phyloP scores from a whole-genome alignment of 176 grass and related monocot genomes.

The Aegilops tauschii region DNA sequence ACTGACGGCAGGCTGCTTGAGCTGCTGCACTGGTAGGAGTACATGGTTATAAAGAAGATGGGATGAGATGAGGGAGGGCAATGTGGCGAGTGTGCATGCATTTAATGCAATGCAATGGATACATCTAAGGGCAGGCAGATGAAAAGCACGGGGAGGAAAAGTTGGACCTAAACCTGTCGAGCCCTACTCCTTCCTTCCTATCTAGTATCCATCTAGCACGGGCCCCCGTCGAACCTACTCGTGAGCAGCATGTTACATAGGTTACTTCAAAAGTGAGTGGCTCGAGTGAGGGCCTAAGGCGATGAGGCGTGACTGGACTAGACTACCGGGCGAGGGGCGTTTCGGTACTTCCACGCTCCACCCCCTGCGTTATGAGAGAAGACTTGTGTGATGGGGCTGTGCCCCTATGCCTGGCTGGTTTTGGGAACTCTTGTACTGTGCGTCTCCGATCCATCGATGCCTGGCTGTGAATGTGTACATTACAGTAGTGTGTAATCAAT shows the following conservation, averaged over 20 bases:
- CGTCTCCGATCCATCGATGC: conserved; percentile 6
- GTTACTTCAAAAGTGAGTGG: conserved; percentile 64
- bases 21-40: no score
- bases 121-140: conserved; percentile 43
- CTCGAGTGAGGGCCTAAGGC: background rate
- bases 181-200: background rate
- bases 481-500: background rate
- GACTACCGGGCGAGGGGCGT: background rate
- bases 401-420: conserved; percentile 41
- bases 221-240: conserved; percentile 17
- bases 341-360: conserved; percentile 13
- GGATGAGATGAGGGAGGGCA: background rate
- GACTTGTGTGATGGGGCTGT: conserved; percentile 24
- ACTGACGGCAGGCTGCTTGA: background rate
- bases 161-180: conserved; percentile 30
- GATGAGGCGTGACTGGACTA: background rate
- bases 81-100: conserved; percentile 22
- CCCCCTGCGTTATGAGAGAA: conserved; percentile 6
- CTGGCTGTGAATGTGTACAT: background rate
- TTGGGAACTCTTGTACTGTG: conserved; percentile 26
- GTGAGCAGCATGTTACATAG: conserved; percentile 42
- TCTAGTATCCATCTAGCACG: background rate
- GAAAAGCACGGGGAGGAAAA: conserved; percentile 40
- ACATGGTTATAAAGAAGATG: conserved; percentile 51
- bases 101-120: background rate